Percentiles rank a stretch among this genome's conserved stretches.
These are phyloP conservation scores for Typha latifolia DNA, from an alignment of 176 grass and related monocot species.

Conservation along the genomic window DNA sequence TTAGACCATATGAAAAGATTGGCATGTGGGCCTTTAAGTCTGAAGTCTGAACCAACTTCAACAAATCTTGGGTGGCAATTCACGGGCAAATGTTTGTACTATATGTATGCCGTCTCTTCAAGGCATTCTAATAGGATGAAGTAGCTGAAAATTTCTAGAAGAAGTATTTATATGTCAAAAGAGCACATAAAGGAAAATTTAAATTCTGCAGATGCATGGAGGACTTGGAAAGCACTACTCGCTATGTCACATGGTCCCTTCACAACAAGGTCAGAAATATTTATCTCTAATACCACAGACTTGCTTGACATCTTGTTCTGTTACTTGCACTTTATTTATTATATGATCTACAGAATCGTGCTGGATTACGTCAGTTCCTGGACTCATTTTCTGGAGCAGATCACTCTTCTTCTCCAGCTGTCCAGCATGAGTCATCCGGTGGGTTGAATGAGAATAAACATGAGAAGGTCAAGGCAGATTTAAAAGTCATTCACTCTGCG, in stretches of 20 bases:
- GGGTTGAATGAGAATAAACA: constrained; percentile 34
- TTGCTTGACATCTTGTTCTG: background rate
- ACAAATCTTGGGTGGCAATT: too few species aligned
- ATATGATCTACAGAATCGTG: constrained; percentile 47
- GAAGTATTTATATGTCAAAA: too few species aligned
- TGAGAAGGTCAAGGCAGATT: constrained; percentile 40
- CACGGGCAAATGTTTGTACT: too few species aligned
- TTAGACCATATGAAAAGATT: background rate
- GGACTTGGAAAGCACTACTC: constrained; percentile 86
- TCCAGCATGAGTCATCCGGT: constrained; percentile 32
- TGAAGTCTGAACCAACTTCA: too few species aligned
- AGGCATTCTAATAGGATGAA: too few species aligned
- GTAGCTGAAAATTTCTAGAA: too few species aligned
- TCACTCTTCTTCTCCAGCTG: constrained; percentile 31
- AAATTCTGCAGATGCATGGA: constrained; percentile 68
- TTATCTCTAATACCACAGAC: background rate
- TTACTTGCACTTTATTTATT: background rate
- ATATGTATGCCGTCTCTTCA: too few species aligned
- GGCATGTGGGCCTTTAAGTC: too few species aligned
- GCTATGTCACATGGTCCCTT: constrained; percentile 96
- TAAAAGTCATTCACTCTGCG: constrained; percentile 33
- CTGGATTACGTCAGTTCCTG: constrained; percentile 68
- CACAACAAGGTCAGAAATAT: constrained; percentile 60
- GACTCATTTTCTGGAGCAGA: constrained; percentile 73
- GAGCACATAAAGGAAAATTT: too few species aligned